Evolutionary conservation across 805 yeast species (phyloP).

Genomic region (Hanseniaspora jakobsenii): DNA sequence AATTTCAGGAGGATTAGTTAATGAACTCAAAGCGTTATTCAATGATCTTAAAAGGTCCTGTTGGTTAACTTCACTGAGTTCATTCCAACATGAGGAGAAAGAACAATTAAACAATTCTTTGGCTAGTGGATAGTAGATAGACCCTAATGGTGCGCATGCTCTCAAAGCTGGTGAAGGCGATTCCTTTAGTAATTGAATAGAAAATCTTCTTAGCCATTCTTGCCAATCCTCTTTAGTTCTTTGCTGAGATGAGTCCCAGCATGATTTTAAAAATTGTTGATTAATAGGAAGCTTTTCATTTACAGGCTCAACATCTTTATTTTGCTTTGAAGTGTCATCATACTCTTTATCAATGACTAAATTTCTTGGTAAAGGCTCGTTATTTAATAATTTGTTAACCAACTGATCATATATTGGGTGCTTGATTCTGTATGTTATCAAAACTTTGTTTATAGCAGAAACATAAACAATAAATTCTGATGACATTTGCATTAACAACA

Average conservation of each 20-base stretch:
- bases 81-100: slow-evolving; percentile 92
- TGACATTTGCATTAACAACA: slow-evolving; percentile 69
- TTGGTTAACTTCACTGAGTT: slow-evolving; percentile 74
- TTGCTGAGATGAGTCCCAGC: slow-evolving; percentile 87
- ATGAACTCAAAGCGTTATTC: slow-evolving; percentile 76
- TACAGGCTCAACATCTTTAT: slow-evolving; percentile 47
- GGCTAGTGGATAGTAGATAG: slow-evolving; percentile 77
- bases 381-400: slow-evolving; percentile 62
- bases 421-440: slow-evolving; percentile 52
- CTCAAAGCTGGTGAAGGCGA: slow-evolving; percentile 90
- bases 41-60: slow-evolving; percentile 78
- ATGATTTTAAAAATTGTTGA: slow-evolving; percentile 52
- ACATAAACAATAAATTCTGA: slow-evolving; percentile 74
- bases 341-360: slow-evolving; percentile 56
- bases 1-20: slow-evolving; percentile 90
- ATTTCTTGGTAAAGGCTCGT: slow-evolving; percentile 76
- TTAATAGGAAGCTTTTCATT: slow-evolving; percentile 63
- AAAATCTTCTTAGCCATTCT: slow-evolving; percentile 84
- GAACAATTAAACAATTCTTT: slow-evolving; percentile 86
- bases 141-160: slow-evolving; percentile 83
- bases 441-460: slow-evolving; percentile 61
- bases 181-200: slow-evolving; percentile 76
- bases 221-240: slow-evolving; percentile 94
- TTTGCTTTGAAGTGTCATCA: slow-evolving; percentile 28
- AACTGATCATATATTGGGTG: slow-evolving; percentile 69